Conservation (phyloP, 768 basidiomycete species). For the Leccinellum rugosiceps region DNA sequence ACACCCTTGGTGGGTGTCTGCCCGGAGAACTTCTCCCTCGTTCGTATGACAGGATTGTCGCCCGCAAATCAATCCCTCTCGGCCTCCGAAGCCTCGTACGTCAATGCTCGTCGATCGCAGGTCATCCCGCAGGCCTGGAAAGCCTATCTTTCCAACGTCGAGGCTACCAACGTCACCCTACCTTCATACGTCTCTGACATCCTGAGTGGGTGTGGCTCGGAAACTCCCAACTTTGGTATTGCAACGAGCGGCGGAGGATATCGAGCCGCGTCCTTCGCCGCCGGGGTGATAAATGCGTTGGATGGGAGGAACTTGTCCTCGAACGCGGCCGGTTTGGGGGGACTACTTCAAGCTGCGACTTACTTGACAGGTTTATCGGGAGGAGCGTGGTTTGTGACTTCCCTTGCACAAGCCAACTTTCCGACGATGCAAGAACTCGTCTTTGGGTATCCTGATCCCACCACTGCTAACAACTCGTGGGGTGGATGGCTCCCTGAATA, state of each 20-base stretch:
- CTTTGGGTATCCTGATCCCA: constrained; percentile 27
- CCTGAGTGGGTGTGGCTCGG: constrained; percentile 13
- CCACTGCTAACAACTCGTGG: constrained; percentile 21
- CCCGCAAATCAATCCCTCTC: constrained; percentile 33
- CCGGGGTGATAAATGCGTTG: constrained; percentile 46
- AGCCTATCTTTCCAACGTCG: constrained; percentile 37
- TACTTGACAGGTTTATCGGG: constrained; percentile 54
- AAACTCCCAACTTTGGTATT: constrained; percentile 43
- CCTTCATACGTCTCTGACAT: constrained; percentile 36
- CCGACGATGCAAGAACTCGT: constrained; percentile 37
- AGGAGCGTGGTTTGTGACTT: constrained; percentile 32
- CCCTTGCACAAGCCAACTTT: constrained; percentile 27
- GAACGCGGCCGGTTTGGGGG: constrained; percentile 41
- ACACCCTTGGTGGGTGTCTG: constrained; percentile 21
- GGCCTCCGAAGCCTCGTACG: constrained; percentile 35
- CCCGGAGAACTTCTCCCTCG: constrained; percentile 23
- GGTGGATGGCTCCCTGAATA: constrained; percentile 34
- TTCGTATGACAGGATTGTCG: constrained; percentile 23
- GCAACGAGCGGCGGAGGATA: constrained; percentile 57
- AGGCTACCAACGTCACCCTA: constrained; percentile 26
- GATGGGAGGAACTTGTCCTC: constrained; percentile 48
- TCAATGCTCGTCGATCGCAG: constrained; percentile 31
- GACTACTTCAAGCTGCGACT: constrained; percentile 49
- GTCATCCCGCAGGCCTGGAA: constrained; percentile 40
- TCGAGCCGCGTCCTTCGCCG: constrained; percentile 52